Evolutionary conservation across 1,284 basidiomycete species (phyloP).

Genomic region (Golubevia pallescens): DNA sequence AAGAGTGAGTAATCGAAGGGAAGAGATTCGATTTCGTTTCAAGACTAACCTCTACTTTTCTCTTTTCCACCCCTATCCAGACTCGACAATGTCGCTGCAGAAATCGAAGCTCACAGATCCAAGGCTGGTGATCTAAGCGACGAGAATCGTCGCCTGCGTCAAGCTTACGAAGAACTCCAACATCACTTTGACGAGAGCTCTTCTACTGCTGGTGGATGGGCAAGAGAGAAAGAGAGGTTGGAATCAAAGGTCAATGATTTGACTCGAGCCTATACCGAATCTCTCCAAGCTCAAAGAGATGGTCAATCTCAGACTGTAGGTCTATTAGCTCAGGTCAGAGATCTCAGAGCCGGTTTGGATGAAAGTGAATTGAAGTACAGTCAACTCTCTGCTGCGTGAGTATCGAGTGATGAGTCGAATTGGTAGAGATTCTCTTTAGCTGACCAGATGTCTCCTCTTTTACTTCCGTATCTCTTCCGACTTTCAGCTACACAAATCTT

Average conservation of each 20-base stretch:
- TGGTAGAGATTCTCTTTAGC: too few relatives aligned
- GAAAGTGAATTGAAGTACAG: conserved; percentile 72
- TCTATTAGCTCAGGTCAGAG: conserved; percentile 81
- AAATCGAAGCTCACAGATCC: conserved; percentile 26
- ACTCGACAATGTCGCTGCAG: conserved; percentile 18
- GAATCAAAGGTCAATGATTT: conserved; percentile 71
- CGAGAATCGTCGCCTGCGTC: conserved; percentile 77
- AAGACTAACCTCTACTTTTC: too few relatives aligned
- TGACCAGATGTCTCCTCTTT: too few relatives aligned
- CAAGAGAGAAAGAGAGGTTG: conserved; percentile 82
- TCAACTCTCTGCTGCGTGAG: conserved; percentile 22
- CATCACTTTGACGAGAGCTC: conserved; percentile 77
- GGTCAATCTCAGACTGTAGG: conserved; percentile 82
- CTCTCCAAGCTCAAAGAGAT: conserved; percentile 75
- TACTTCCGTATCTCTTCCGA: too few relatives aligned
- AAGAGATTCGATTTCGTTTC: too few relatives aligned
- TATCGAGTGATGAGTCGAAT: too few relatives aligned
- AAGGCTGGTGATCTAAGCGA: conserved; percentile 64
- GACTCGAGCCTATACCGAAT: conserved; percentile 78
- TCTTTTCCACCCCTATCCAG: background rate
- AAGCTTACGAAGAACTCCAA: conserved; percentile 78
- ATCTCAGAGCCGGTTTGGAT: conserved; percentile 78
- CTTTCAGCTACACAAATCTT: conserved; percentile 18
- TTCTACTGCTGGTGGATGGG: conserved; percentile 79
- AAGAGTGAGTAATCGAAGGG: conserved; percentile 1